Percentiles rank a stretch among this genome's conserved stretches.
Conservation (phyloP, 192 early-diverging fungal species). For the Gonapodya sp. region DNA sequence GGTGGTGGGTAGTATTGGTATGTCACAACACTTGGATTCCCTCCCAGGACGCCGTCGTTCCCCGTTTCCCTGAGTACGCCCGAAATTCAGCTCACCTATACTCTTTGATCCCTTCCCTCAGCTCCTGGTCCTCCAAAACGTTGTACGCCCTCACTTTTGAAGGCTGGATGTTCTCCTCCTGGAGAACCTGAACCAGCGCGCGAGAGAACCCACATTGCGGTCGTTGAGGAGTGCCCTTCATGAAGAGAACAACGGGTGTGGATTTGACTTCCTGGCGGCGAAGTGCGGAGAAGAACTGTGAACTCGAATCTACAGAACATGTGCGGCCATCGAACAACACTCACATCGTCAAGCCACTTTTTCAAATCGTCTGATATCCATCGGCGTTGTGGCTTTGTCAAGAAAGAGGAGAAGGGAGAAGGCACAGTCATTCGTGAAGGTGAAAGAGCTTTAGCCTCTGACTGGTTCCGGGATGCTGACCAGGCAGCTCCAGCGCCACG, state of each 20-base stretch:
- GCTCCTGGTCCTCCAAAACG: slow-evolving; percentile 80
- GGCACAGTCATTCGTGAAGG: background rate
- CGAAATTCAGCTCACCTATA: slow-evolving; percentile 66
- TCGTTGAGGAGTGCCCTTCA: slow-evolving; percentile 91
- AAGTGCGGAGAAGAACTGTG: background rate
- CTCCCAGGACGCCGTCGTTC: background rate
- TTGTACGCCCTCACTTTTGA: slow-evolving; percentile 62
- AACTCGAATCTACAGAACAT: background rate
- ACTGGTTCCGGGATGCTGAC: too few relatives aligned
- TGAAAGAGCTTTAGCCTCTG: too few relatives aligned
- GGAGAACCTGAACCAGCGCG: slow-evolving; percentile 84
- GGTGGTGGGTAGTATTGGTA: background rate
- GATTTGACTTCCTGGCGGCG: slow-evolving; percentile 41
- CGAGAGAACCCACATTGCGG: slow-evolving; percentile 91
- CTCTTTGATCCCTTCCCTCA: slow-evolving; percentile 90
- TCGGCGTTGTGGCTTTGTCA: background rate
- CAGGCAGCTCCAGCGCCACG: too few relatives aligned
- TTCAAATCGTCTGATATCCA: background rate
- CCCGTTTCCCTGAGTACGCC: too few relatives aligned
- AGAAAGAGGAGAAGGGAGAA: background rate
- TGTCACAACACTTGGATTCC: background rate
- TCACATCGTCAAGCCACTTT: slow-evolving; percentile 3
- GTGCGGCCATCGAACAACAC: background rate
- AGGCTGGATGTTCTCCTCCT: slow-evolving; percentile 64
- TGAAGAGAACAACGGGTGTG: slow-evolving; percentile 78